These are phyloP conservation scores for Durotheca rogersii DNA, from an alignment of 495 filamentous ascomycete species.

Conservation along the genomic window DNA sequence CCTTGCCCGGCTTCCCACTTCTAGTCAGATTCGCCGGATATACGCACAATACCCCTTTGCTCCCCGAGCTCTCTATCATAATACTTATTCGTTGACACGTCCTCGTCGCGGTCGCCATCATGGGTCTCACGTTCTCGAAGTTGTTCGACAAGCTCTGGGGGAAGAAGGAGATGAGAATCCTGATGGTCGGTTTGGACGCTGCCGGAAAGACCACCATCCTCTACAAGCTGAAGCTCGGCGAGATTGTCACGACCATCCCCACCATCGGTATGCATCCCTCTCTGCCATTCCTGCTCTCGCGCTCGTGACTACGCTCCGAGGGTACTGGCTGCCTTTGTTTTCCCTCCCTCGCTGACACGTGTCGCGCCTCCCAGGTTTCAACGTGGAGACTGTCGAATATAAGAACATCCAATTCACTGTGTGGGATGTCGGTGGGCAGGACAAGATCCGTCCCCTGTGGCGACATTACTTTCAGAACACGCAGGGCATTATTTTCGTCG, in stretches of 20 bases:
- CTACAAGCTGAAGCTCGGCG: constrained; percentile 99
- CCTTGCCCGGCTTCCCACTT: background rate
- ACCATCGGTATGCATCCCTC: constrained; percentile 90
- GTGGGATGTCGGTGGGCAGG: constrained; percentile 99
- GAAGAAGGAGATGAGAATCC: constrained; percentile 99
- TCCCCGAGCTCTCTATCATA: constrained; percentile 20
- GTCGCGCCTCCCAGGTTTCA: constrained; percentile 70
- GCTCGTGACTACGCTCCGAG: background rate
- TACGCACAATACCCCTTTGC: constrained; percentile 1
- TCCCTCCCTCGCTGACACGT: constrained; percentile 34
- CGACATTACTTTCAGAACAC: constrained; percentile 99
- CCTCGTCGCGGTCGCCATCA: constrained; percentile 56
- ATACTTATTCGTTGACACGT: constrained; percentile 30
- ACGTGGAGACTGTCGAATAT: constrained; percentile 99
- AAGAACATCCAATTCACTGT: constrained; percentile 99
- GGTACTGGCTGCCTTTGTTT: constrained; percentile 4
- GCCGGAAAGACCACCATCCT: constrained; percentile 99
- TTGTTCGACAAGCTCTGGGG: constrained; percentile 94
- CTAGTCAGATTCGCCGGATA: constrained; percentile 20
- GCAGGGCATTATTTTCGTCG: constrained; percentile 99
- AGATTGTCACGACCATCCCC: constrained; percentile 99
- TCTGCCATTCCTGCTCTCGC: constrained; percentile 2
- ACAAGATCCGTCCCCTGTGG: constrained; percentile 99
- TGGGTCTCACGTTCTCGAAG: constrained; percentile 94
- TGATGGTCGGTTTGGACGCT: constrained; percentile 99